Base-by-base conservation (phyloP, 2,329 filamentous ascomycete species). In the Penicillium verrucosum region DNA sequence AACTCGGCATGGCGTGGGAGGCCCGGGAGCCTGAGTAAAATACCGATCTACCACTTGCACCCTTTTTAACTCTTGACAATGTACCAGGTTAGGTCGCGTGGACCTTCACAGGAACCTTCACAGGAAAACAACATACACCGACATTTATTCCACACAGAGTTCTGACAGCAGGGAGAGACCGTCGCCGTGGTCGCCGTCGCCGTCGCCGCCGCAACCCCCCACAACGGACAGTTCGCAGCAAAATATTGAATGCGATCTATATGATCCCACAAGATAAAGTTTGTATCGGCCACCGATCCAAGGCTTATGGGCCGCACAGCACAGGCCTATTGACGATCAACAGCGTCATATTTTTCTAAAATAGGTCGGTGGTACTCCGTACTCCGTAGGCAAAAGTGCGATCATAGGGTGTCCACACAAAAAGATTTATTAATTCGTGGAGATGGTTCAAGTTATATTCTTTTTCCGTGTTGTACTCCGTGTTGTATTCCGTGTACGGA, bases 41-140 rank as follows among this genome's bases (percentile, higher is more conserved):
- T 62, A 57, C 52, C 43, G 59, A 62, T 65, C 60, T 57, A 48
- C 60, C 42, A 47, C 42, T 32, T 36, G n/a, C 9, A 14, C 21
- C 14, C 21, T 2, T 32, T 25, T 14, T 29, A 43, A 29, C 38
- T 60, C 56, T 53, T 55, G 29, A 47, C 44, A 58, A 60, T 59
- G 48, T 60, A 12, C 48, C 50, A 25, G 27, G 7, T 34, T 23
- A 46, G 30, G 12, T 29, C 41, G 41, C 30, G 52, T 51, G 47
- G 36, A 30, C 45, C 53, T 45, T 23, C 9, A 12, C 3, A 16
- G 16, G 38, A 16, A 47, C 45, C 48, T 45, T 27, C 9, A 12
- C 5, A 16, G 16, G 38, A n/a, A 47, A 32, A 37, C 44, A 57
- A 27, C 16, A 40, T 41, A 42, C 49, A 57, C 53, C 48, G 44